Base-by-base conservation (phyloP, 148 eudicot genomes). In the Heliosperma pusillum region DNA sequence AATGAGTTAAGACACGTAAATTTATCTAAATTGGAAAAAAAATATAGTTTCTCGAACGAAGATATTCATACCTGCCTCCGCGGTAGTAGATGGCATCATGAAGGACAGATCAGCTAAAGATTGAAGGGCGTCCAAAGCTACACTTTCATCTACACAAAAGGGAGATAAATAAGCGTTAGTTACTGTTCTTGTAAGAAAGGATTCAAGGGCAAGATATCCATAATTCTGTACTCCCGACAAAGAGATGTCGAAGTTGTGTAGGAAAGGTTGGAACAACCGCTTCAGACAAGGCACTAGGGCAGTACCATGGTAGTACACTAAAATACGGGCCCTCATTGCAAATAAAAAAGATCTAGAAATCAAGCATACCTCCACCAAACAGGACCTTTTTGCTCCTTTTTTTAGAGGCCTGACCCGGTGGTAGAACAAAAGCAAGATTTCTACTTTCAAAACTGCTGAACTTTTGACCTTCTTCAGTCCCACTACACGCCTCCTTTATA, bases 61-160 rank as follows among this genome's bases (percentile, higher is more conserved):
- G 42, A 27, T 52, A 19, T 60, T 45, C 24, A 64, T 85, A 91
- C 98, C 98, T 79, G 82, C 85, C 78, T 90, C 97, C 73, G 74
- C 80, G 67, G 83, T 84, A 62, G 82, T 72, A 47, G 84, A 74
- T 7, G 97, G 97, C 96, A 90, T 88, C 97, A 92, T 90, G 71
- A 89, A 36, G 21, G 99, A 95, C 86, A 92, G 78, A 83, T 96
- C 96, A 77, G 99, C 99, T 79, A 96, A 82, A 44, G 99, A 82
- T 80, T 92, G 94, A 88, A 96, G 80, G 57, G 97, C 99, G 76
- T 90, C 97, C 78, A 96, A 89, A 25, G 89, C 93, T 78, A 89
- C 84, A 71, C 66, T 86, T 86, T 92, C 99, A 84, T 89, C 99
- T 96, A 67, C 83, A 81, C 29, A 62, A 64, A 47, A n/a, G n/a